These are phyloP conservation scores for Anthracocystis setariae DNA, from an alignment of 1,284 basidiomycete genomes.

Conservation along the genomic window DNA sequence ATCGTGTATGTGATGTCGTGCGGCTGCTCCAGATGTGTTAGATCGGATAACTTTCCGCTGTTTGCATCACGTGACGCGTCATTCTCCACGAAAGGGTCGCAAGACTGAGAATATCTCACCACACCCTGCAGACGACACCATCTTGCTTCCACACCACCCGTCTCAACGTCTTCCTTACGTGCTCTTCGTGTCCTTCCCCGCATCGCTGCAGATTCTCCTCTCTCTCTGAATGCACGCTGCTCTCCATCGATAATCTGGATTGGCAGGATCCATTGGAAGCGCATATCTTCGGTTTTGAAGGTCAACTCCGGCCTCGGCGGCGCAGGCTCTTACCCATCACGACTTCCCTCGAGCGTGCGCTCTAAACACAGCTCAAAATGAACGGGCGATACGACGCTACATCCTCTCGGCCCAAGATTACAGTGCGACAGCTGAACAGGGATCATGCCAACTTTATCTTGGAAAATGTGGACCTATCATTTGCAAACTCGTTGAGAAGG, in stretches of 20 bases:
- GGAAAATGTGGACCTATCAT: conserved; percentile 64
- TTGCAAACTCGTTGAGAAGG: conserved; percentile 65
- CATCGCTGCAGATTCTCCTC: not conserved
- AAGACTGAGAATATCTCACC: conserved; percentile 16
- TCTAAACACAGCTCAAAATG: conserved; percentile 12
- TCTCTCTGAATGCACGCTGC: not conserved
- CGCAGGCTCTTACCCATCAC: not conserved
- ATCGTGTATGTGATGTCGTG: too few relatives aligned
- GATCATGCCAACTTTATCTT: conserved; percentile 63
- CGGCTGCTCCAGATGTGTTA: too few relatives aligned
- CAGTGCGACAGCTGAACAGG: conserved; percentile 53
- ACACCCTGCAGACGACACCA: conserved; percentile 10
- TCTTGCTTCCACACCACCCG: conserved; percentile 1
- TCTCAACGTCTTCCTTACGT: conserved; percentile 2
- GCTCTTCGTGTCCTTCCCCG: not conserved
- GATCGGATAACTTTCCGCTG: too few relatives aligned
- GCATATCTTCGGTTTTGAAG: not conserved
- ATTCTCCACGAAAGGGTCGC: conserved; percentile 26
- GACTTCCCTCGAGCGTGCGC: not conserved
- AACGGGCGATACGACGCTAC: conserved; percentile 45
- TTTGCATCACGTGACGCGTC: conserved; percentile 15
- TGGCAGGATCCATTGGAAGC: not conserved
- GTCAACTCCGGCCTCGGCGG: too few relatives aligned
- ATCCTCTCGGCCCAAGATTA: conserved; percentile 49
- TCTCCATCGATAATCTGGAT: not conserved